Evolutionary conservation across 176 grass and related monocot species (phyloP), one percentile per base, ranked within the genome.

Genomic region (Cenchrus purpureus): DNA sequence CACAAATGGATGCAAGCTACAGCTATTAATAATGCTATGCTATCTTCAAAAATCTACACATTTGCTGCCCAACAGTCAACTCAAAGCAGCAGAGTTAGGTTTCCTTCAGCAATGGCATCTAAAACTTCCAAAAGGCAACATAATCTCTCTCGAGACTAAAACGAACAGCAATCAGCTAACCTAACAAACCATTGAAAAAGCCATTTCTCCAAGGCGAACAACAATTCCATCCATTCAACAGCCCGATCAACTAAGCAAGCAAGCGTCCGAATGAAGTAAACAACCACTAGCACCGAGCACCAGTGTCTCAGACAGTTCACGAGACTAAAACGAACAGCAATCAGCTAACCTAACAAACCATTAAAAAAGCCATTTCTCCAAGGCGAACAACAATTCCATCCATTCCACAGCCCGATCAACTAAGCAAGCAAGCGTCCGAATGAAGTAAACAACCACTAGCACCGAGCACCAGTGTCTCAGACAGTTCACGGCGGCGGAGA

Each of bases 401-500:
- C n/a, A 4, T n/a, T 50, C 60, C 49, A 68, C 12, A 25, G 31
- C 65, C 55, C 49, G 10, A 58, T 28, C n/a, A 58, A 20, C n/a
- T 13, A 74, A 67, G 16, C 58, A 73, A 61, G 58, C 45, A 69
- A 80, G 62, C 43, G 60, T 17, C 72, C 59, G 4, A 65, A 25
- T 17, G 31, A 84, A 57, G 51, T 19, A 62, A 72, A 1, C 49
- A 56, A 84, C 66, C 65, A 31, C n/a, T 71, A 78, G 25, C 8
- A 49, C 13, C 17, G 51, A 56, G 67, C 77, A 74, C 2, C 85
- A 70, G 14, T 77, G 46, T 17, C 10, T 14, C 43, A 10, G 68
- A 73, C 42, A 31, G 80, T 55, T 55, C 43, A 61, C 83, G 22
- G 40, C 12, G 70, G 87, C 4, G 12, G 40, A 43, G 82, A 93